Evolutionary conservation across 805 yeast genomes (phyloP), one percentile per base, ranked within the genome.

Genomic region (Cyberlindnera subsufficiens): DNA sequence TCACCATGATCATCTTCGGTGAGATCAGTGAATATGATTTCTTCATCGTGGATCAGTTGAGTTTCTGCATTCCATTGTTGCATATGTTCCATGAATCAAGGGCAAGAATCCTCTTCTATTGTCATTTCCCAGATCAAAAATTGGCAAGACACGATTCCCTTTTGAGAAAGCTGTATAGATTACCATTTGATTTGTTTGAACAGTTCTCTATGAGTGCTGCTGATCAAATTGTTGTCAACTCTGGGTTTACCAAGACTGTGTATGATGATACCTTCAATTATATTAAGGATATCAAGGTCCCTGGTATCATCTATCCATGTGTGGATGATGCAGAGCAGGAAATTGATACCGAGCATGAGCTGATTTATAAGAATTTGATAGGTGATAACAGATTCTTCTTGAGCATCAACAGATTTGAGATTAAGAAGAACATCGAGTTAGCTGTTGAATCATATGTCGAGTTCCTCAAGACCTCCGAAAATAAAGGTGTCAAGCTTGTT

Each of bases 41-140:
- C 47, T 82, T 84, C 49, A 73, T 93, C 29, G 80, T 93, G 29
- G 99, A 93, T 65, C 97, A 91, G 61, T 71, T 93, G 43, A 80
- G 96, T 3, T 80, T 87, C 44, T 80, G 95, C 51, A 68, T 88
- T 5, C 98, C 98, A 6, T 50, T 90, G 14, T 53, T 93, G 17
- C 79, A 67, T 44, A 31, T 57, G 56, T 50, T 59, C 64, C 46
- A 76, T 61, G 59, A 69, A 66, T 48, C 49, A 42, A 42, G 61
- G 7, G 60, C 83, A 2, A 76, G 77, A 39, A 72, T 86, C 3
- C 64, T 93, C 40, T 93, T 91, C 59, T 93, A 93, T 63, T 90
- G 99, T 56, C 99, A 93, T 67, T 91, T 91, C 62, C 99, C 99
- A 0, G 99, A 93, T 62, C 83, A 84, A 57, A 68, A 83, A 38